Base-by-base conservation (phyloP, 805 yeast species). In the Sugiyamaella marilandica region DNA sequence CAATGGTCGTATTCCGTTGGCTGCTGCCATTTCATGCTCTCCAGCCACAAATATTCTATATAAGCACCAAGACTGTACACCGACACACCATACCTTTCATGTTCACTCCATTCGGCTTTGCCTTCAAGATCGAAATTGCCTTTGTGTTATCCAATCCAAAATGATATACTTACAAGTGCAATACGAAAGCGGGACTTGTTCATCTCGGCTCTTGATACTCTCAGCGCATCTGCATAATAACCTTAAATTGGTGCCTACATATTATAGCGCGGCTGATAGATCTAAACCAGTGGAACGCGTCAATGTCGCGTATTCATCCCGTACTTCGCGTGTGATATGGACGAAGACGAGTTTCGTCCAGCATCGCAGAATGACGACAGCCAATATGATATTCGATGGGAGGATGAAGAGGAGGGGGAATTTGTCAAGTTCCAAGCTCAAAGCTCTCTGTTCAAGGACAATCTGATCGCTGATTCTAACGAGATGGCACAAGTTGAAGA, bases 351-450 rank as follows among this genome's bases (percentile, higher is more conserved):
- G 5, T 39, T 39, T 39, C 24, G 14, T 5, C 24, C 11, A 10
- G 39, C 18, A 8, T 39, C 43, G 8, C 43, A 39, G 19, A 16
- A 14, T 10, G 21, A 39, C 24, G 43, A 39, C 19, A 16, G 21
- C 24, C 43, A 39, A 39, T 39, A 39, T 19, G 43, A 39, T 39
- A 39, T 39, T 10, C 24, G 13, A 10, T 39, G 43, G 43, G 43
- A 16, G 13, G 43, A 39, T 19, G 43, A 39, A 11, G 37, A 14
- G 16, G 43, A 39, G 13, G 19, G 13, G 7, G 43, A 39, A 21
- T 39, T 39, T 19, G 19, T 21, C 16, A 39, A 39, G 43, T 39
- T 39, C 19, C 43, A 19, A 16, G 21, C 14, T 16, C 13, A 39
- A 19, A 39, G 43, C 24, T 7, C 43, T 3, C 19, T 39, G 24